Percentiles rank a stretch among this genome's conserved stretches.
These are phyloP conservation scores for Geosmithia flava DNA, from an alignment of 2,329 filamentous ascomycete species.

Conservation along the genomic window DNA sequence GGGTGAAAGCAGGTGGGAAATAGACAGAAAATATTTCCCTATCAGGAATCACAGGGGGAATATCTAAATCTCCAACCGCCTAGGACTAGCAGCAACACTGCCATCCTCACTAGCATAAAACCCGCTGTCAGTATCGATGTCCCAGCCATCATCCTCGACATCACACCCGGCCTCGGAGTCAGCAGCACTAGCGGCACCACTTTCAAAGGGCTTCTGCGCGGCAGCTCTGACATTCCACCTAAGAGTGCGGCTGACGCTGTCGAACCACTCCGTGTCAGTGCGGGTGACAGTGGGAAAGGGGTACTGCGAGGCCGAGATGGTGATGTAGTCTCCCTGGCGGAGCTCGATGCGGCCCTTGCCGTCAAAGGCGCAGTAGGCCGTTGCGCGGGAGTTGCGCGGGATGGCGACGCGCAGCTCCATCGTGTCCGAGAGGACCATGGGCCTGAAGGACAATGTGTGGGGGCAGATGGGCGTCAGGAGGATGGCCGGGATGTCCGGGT, in stretches of 20 bases:
- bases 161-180: slow-evolving; percentile 23
- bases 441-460: slow-evolving; percentile 90
- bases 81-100: slow-evolving; percentile 52
- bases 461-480: slow-evolving; percentile 95
- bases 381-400: slow-evolving; percentile 73
- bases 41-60: slow-evolving; percentile 8
- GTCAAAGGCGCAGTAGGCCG: slow-evolving; percentile 94
- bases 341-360: slow-evolving; percentile 93
- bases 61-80: slow-evolving; percentile 58
- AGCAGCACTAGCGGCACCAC: slow-evolving; percentile 18
- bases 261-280: slow-evolving; percentile 88
- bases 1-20: not conserved
- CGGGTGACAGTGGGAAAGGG: slow-evolving; percentile 94
- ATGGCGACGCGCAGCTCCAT: slow-evolving; percentile 85
- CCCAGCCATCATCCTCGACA: slow-evolving; percentile 58
- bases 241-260: slow-evolving; percentile 82
- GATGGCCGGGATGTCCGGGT: slow-evolving; percentile 93
- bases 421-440: slow-evolving; percentile 94
- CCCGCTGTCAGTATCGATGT: slow-evolving; percentile 82
- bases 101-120: slow-evolving; percentile 63
- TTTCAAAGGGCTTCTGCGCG: slow-evolving; percentile 79
- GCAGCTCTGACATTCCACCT: slow-evolving; percentile 92
- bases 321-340: slow-evolving; percentile 86
- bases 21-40: not conserved
- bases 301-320: slow-evolving; percentile 89